Evolutionary conservation across 129 eudicot genomes (phyloP), one percentile per base, ranked within the genome.

Genomic region (Arctium minus): DNA sequence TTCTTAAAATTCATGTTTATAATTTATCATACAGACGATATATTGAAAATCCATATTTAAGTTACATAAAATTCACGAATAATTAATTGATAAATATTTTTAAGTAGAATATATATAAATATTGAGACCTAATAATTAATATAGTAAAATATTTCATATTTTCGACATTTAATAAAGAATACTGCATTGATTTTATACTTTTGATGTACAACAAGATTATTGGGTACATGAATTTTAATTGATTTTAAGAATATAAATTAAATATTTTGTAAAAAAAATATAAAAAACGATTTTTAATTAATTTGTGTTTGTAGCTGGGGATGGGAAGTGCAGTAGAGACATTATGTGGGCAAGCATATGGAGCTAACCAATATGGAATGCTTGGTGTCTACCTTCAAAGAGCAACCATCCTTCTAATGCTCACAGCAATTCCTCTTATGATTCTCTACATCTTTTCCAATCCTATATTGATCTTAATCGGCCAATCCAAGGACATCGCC

Each of bases 241-340:
- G 4, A 15, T 22, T 6, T 18, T 22, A 18, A 10, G 6, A 27
- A 68, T 18, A 10, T 22, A 8, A 22, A 68, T 42, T 42, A 69
- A 32, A 18, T 27, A 3, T 2, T 56, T 44, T 6, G 42, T 11
- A 12, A 33, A 72, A 72, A 2, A 3, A 53, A 56, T 4, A 13
- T 2, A 12, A 10, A 4, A 79, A 44, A 0, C 7, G 1, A 22
- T 22, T 22, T 22, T 22, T 22, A 22, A 22, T 22, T 33, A 15
- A 6, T n/a, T 30, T 76, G 0, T 6, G 27, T 65, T 11, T 83
- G 71, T 79, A 89, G 89, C 80, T 89, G 67, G 90, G 90, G 0
- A 89, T 89, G 92, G 92, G 92, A 42, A 89, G 92, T 31, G 92
- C 90, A 9, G 89, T 89, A 18, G 90, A 89, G 70, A 89, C 92